Evolutionary conservation across 148 eudicot genomes (phyloP), one percentile per base, ranked within the genome.

Genomic region (Polygonum aviculare): DNA sequence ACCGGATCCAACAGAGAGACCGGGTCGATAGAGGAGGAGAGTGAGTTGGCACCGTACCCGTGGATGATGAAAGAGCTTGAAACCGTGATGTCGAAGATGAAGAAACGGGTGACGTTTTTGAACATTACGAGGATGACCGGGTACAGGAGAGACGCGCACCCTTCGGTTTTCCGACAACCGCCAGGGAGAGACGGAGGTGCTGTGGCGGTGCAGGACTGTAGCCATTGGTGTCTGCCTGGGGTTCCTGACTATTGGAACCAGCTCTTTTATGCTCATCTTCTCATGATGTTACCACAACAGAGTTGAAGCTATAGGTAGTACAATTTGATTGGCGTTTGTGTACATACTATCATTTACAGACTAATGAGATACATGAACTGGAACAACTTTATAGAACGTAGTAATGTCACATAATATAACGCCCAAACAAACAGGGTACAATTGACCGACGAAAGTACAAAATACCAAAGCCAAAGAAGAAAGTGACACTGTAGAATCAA

Each of bases 201-300:
- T 0, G 36, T 10, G 31, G 75, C 19, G 75, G 52, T 41, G 74
- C 98, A 93, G 82, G 98, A 93, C 31, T 93, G 98, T 79, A 93
- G 95, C 84, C 98, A 93, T 49, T 93, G 98, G 98, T 93, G 98
- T 72, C 88, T 93, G 6, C 98, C 98, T 3, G 98, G 96, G 21
- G 91, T 93, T 44, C 98, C 98, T 16, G 96, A 93, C 81, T 74
- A 93, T 39, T 93, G 96, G 98, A 93, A 93, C 62, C 91, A 90
- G 78, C 84, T 93, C 45, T 90, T 93, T 0, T 89, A 85, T 72
- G 90, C 93, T 36, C 80, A 89, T 55, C 75, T 93, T 49, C 69
- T 90, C 59, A 88, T 14, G 21, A 67, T 67, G 44, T 67, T 67
- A 38, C 72, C 72, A 38, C 72, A 67, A 36, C 72, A 67, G 16